Base-by-base conservation (phyloP, 805 yeast species). In the Lipomyces chichibuensis region DNA sequence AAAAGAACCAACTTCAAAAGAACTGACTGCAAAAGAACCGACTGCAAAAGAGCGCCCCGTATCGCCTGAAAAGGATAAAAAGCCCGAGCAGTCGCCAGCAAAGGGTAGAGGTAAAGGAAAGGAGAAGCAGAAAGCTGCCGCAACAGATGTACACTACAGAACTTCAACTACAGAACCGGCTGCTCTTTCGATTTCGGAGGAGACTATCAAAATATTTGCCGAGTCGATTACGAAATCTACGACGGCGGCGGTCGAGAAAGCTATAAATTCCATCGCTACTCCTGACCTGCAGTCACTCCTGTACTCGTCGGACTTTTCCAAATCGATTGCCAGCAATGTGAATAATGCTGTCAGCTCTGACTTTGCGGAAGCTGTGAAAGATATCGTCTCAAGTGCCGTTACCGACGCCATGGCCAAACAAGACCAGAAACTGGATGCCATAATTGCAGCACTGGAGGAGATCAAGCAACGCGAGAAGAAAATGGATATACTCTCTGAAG, bases 81-180 rank as follows among this genome's bases (percentile, higher is more conserved):
- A 13, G 55, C 14, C 51, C 0, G 51, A n/a, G 20, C 55, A 23
- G 17, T 25, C 29, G 17, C 20, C 57, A 55, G 59, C 52, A 65
- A 60, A 59, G 32, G 46, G 64, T 25, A 27, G 57, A 63, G 61
- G 33, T 35, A 14, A 59, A 43, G 60, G 35, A n/a, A 52, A 43
- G 27, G 57, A 32, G 51, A 51, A 39, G 43, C 39, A 52, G 51
- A 56, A 29, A 56, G 55, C 1, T 23, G 55, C 33, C 25, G 55
- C 9, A 27, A 9, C 55, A 9, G 33, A 29, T 14, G 39, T 37
- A 17, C 39, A 37, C 23, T 11, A 43, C 23, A 43, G 14, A n/a
- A 23, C 49, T 17, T 43, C 49, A 17, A n/a, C 49, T n/a, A n/a
- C 20, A 7, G 49, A 43, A n/a, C 49, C 23, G 20, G 33, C 55